phyloP scores from a whole-genome alignment of 2,329 filamentous ascomycete genomes.

The Cadophora luteo-olivacea region DNA sequence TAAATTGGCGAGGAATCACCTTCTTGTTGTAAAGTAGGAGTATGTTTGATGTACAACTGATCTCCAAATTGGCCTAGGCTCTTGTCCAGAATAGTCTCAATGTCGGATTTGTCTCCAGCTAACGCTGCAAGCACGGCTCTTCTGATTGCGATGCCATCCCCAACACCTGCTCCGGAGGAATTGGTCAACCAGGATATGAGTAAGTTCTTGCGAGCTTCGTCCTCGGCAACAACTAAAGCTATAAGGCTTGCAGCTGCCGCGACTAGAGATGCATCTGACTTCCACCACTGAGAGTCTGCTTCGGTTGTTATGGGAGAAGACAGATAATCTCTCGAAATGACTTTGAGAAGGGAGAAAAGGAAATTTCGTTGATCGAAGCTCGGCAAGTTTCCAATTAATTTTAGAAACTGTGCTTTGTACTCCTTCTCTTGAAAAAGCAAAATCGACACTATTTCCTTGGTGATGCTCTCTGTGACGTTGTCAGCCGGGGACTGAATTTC shows the following conservation, averaged over 20 bases:
- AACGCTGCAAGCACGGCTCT: slow-evolving; percentile 69
- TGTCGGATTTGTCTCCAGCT: slow-evolving; percentile 55
- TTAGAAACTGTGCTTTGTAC: slow-evolving; percentile 33
- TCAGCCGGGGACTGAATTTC: slow-evolving; percentile 23
- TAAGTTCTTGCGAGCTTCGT: slow-evolving; percentile 56
- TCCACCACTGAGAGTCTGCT: slow-evolving; percentile 43
- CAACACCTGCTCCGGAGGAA: slow-evolving; percentile 68
- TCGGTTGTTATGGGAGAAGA: slow-evolving; percentile 35
- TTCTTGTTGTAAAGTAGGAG: slow-evolving; percentile 87
- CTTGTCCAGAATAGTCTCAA: slow-evolving; percentile 69
- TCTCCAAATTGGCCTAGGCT: slow-evolving; percentile 80
- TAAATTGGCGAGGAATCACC: slow-evolving; percentile 54
- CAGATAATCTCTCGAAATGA: slow-evolving; percentile 40
- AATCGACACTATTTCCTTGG: slow-evolving; percentile 37
- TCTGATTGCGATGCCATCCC: slow-evolving; percentile 68
- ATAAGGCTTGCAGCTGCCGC: slow-evolving; percentile 66
- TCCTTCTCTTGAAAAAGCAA: slow-evolving; percentile 36
- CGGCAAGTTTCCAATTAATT: slow-evolving; percentile 37
- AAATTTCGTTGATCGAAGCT: slow-evolving; percentile 43
- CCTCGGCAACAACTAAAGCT: slow-evolving; percentile 53
- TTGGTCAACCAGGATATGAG: slow-evolving; percentile 70
- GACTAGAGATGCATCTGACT: slow-evolving; percentile 48
- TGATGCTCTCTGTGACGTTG: slow-evolving; percentile 35
- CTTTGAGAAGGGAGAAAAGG: slow-evolving; percentile 37
- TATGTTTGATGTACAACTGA: slow-evolving; percentile 84